phyloP scores from a whole-genome alignment of 352 stramenopile genomes.

The Globisporangium lucens region DNA sequence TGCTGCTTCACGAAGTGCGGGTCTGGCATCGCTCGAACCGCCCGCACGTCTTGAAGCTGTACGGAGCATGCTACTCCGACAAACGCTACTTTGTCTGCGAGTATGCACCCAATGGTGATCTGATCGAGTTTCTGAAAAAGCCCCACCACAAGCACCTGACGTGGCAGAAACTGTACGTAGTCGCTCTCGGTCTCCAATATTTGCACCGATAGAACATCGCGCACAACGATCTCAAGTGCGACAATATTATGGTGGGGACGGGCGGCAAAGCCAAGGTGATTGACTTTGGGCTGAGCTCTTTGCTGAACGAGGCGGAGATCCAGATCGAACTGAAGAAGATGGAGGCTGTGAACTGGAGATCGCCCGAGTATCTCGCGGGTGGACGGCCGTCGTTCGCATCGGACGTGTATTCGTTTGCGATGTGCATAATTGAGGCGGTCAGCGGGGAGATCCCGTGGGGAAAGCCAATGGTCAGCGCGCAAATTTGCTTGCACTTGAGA shows the following conservation, averaged over 20 bases:
- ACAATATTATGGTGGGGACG: slow-evolving; percentile 14
- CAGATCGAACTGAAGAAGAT: slow-evolving; percentile 5
- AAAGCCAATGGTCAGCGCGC: too few species aligned
- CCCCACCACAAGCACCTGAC: neutral
- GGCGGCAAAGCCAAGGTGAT: slow-evolving; percentile 8
- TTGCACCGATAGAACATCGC: too few species aligned
- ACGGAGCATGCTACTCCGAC: too few species aligned
- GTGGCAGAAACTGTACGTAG: slow-evolving; percentile 5
- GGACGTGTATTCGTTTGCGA: slow-evolving; percentile 10
- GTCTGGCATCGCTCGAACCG: too few species aligned
- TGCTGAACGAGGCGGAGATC: slow-evolving; percentile 3
- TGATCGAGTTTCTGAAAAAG: neutral
- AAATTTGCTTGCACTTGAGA: too few species aligned
- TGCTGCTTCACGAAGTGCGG: too few species aligned
- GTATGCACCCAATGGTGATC: too few species aligned
- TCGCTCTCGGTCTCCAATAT: slow-evolving; percentile 7
- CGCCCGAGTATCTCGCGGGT: slow-evolving; percentile 3
- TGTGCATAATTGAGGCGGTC: neutral
- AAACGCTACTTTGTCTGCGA: too few species aligned
- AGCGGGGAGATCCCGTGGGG: neutral
- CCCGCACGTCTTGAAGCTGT: too few species aligned
- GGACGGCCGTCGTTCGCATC: slow-evolving; percentile 3
- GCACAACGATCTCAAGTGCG: neutral
- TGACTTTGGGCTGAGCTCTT: slow-evolving; percentile 23
- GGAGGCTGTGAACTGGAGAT: neutral